phyloP scores from a whole-genome alignment of 2,329 filamentous ascomycete genomes.

The Aspergillus pseudoglaucus region DNA sequence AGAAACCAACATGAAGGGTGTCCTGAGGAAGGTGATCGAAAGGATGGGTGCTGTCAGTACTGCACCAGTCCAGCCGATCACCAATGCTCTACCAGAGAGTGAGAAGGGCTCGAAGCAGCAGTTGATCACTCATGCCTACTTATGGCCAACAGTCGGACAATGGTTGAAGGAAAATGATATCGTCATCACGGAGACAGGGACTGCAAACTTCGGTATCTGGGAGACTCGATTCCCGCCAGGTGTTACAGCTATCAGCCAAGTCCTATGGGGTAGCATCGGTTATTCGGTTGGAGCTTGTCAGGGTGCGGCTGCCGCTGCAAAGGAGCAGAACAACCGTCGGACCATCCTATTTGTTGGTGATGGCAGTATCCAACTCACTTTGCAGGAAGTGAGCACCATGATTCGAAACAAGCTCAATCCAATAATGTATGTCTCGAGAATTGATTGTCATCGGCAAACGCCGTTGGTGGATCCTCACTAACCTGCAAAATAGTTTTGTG shows the following conservation, averaged over 20 bases:
- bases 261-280: conserved; percentile 64
- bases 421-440: conserved; percentile 56
- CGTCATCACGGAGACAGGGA: conserved; percentile 80
- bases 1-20: conserved; percentile 70
- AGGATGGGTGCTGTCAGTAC: conserved; percentile 52
- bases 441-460: not conserved
- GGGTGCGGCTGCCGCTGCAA: conserved; percentile 67
- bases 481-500: conserved; percentile 49
- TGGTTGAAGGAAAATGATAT: conserved; percentile 69
- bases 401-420: conserved; percentile 66
- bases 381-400: conserved; percentile 79
- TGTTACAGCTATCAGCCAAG: conserved; percentile 76
- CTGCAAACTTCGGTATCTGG: conserved; percentile 81
- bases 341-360: conserved; percentile 86
- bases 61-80: conserved; percentile 46
- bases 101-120: conserved; percentile 26
- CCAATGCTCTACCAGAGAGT: conserved; percentile 46
- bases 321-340: conserved; percentile 57
- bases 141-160: conserved; percentile 70
- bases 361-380: conserved; percentile 77
- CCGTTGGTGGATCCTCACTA: conserved; percentile 26
- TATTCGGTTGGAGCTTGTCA: conserved; percentile 58
- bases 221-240: conserved; percentile 70
- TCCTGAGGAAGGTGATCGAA: conserved; percentile 64
- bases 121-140: conserved; percentile 46